Evolutionary conservation across 306 rosid species (phyloP).

Genomic region (Calophaca sinica): DNA sequence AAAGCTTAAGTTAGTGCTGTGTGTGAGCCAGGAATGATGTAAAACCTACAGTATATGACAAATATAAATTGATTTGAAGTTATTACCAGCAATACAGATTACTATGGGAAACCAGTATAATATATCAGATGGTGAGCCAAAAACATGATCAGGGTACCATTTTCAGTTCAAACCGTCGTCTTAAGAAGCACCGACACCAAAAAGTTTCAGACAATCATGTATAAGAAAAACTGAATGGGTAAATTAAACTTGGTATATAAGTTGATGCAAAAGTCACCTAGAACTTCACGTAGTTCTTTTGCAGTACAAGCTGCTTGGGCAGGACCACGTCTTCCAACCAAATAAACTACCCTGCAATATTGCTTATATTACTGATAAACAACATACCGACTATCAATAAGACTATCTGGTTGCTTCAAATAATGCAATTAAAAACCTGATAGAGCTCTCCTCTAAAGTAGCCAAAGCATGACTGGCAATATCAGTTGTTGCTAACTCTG

Average conservation of each 20-base stretch:
- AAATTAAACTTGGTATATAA: conserved; percentile 5
- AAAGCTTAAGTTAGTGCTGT: conserved; percentile 26
- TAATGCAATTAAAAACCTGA: conserved; percentile 64
- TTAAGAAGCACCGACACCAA: background rate
- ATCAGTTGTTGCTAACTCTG: conserved; percentile 81
- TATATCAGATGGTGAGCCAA: conserved; percentile 24
- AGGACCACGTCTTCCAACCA: conserved; percentile 99
- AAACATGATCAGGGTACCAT: conserved; percentile 31
- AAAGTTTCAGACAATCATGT: conserved; percentile 17
- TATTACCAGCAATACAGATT: conserved; percentile 2
- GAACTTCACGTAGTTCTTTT: conserved; percentile 91
- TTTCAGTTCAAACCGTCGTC: conserved; percentile 30
- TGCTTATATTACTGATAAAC: conserved; percentile 34
- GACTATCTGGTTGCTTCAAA: conserved; percentile 17
- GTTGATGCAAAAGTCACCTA: conserved; percentile 64
- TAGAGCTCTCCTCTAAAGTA: conserved; percentile 75
- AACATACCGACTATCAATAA: conserved; percentile 32
- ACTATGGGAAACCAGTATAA: conserved; percentile 36
- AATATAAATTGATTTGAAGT: conserved; percentile 18
- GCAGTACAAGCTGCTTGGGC: conserved; percentile 97
- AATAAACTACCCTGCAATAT: conserved; percentile 75
- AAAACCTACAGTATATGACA: conserved; percentile 21
- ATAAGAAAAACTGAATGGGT: conserved; percentile 15
- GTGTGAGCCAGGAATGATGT: background rate
- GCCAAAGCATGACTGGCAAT: conserved; percentile 87